These are phyloP conservation scores for Goniomonas avonlea DNA, from an alignment of 78 protist genomes.

Conservation along the genomic window DNA sequence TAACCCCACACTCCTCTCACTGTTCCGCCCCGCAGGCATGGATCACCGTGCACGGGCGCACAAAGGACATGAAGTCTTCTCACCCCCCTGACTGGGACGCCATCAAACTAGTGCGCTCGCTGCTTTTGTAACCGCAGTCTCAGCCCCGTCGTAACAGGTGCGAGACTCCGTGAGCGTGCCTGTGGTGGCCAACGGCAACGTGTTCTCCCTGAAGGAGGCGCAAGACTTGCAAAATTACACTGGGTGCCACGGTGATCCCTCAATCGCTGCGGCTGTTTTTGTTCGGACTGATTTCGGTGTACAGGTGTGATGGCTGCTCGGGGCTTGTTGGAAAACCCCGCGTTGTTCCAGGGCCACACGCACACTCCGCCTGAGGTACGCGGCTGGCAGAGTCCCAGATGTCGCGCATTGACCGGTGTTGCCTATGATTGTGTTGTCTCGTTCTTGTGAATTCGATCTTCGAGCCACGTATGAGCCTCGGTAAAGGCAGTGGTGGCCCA, in stretches of 20 bases:
- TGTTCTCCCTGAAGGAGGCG: slow-evolving; percentile 40
- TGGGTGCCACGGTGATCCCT: too few species aligned
- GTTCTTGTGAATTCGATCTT: too few species aligned
- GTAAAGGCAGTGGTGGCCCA: too few species aligned
- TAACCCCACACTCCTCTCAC: too few species aligned
- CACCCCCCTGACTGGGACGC: slow-evolving; percentile 58
- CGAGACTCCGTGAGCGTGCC: slow-evolving; percentile 52
- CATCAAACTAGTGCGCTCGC: slow-evolving; percentile 39
- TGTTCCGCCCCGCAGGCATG: too few species aligned
- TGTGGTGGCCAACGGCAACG: slow-evolving; percentile 72
- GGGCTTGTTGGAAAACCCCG: slow-evolving; percentile 69
- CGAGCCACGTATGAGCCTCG: too few species aligned
- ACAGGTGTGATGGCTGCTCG: slow-evolving; percentile 81
- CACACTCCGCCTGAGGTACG: too few species aligned
- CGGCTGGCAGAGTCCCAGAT: too few species aligned
- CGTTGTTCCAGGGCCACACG: slow-evolving; percentile 37
- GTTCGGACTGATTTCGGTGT: too few species aligned
- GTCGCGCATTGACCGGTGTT: too few species aligned
- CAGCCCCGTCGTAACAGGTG: background rate
- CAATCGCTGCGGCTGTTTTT: too few species aligned
- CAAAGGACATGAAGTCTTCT: slow-evolving; percentile 22
- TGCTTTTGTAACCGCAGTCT: background rate
- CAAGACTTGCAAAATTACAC: slow-evolving; percentile 27
- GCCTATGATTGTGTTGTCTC: too few species aligned
- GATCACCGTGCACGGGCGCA: slow-evolving; percentile 78